A percentile compares a stretch with the other conserved stretches of the same genome.
These are phyloP conservation scores for Fusarium anguioides DNA, from an alignment of 2,329 filamentous ascomycete species.

Conservation along the genomic window DNA sequence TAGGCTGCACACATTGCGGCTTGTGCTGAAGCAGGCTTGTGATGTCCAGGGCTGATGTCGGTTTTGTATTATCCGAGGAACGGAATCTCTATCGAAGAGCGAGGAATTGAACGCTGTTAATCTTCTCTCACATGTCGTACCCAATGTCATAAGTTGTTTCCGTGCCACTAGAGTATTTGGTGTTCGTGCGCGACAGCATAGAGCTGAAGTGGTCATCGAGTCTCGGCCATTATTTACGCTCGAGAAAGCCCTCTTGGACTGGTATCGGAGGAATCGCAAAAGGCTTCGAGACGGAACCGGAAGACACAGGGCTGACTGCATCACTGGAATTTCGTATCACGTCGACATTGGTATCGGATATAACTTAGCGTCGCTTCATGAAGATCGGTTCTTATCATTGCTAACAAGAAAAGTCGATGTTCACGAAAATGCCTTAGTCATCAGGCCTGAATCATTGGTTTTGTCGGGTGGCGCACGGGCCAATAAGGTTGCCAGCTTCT, in stretches of 20 bases:
- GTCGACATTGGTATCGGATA: slow-evolving; percentile 32
- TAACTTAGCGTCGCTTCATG: not conserved
- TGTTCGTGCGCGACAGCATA: slow-evolving; percentile 38
- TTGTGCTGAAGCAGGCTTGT: slow-evolving; percentile 48
- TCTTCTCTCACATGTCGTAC: slow-evolving; percentile 24
- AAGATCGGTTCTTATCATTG: slow-evolving; percentile 29
- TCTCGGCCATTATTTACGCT: slow-evolving; percentile 54
- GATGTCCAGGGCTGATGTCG: slow-evolving; percentile 13
- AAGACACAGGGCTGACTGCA: slow-evolving; percentile 57
- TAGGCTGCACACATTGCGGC: slow-evolving; percentile 35
- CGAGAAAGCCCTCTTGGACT: slow-evolving; percentile 71
- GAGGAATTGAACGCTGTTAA: slow-evolving; percentile 46
- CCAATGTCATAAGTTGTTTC: slow-evolving; percentile 25
- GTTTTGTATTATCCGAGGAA: slow-evolving; percentile 27
- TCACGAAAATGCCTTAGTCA: slow-evolving; percentile 35
- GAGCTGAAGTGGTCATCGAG: slow-evolving; percentile 18
- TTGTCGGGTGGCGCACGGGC: slow-evolving; percentile 23
- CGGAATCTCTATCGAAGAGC: slow-evolving; percentile 43
- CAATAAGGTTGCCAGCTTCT: not conserved
- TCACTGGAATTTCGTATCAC: slow-evolving; percentile 46
- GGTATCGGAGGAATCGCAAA: slow-evolving; percentile 77
- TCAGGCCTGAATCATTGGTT: slow-evolving; percentile 22
- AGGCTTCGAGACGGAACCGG: slow-evolving; percentile 67
- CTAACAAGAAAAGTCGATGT: slow-evolving; percentile 34
- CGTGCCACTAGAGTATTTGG: slow-evolving; percentile 9